Conservation (phyloP, 352 stramenopile species). For the Phytophthora pluvialis region DNA sequence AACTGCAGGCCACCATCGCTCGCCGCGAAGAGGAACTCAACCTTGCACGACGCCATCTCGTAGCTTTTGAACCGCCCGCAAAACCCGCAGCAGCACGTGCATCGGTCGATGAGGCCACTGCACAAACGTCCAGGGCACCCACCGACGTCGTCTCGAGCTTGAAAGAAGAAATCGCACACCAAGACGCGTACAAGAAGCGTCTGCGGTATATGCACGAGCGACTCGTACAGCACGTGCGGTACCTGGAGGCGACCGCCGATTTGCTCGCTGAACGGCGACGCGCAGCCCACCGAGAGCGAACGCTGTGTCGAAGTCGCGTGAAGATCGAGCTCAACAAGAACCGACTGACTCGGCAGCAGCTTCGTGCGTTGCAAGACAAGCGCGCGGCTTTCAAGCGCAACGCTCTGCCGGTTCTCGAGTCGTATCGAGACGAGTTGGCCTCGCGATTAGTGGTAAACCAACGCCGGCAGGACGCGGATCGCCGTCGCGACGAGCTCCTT, state of each 20-base stretch:
- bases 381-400: conserved; percentile 40
- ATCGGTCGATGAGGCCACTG: conserved; percentile 2
- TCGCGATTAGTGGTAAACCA: conserved; percentile 48
- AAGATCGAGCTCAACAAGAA: conserved; percentile 48
- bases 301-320: conserved; percentile 45
- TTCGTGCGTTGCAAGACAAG: conserved; percentile 30
- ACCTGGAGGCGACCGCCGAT: conserved; percentile 48
- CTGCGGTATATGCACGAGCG: conserved; percentile 55
- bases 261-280: conserved; percentile 35
- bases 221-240: conserved; percentile 41
- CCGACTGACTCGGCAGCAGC: conserved; percentile 33
- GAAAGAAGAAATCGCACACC: conserved; percentile 50
- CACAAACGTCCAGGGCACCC: conserved; percentile 10
- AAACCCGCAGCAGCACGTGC: conserved; percentile 5
- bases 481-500: conserved; percentile 56
- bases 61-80: conserved; percentile 28
- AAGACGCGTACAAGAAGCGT: conserved; percentile 66
- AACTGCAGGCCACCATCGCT: conserved; percentile 39
- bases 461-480: conserved; percentile 51
- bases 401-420: conserved; percentile 45
- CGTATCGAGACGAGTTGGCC: conserved; percentile 55
- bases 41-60: conserved; percentile 47
- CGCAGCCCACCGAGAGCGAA: conserved; percentile 33
- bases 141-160: conserved; percentile 24
- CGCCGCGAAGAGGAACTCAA: conserved; percentile 47